Conservation (phyloP, 139 green algal genomes). For the Parachlorella kessleri region DNA sequence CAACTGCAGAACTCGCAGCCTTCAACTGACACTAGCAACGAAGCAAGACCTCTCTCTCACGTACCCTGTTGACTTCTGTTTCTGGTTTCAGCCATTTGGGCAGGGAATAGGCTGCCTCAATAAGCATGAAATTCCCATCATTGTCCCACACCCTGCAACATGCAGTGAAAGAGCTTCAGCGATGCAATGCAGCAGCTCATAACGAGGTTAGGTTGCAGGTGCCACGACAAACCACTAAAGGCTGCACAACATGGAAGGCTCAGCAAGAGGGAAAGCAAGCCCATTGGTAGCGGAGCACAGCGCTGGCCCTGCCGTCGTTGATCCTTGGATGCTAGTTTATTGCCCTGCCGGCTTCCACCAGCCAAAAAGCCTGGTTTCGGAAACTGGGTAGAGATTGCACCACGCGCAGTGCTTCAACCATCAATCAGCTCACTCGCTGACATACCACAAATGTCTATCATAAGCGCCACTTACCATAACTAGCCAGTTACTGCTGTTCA, state of each 20-base stretch:
- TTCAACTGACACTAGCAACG: no score
- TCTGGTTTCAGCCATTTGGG: constrained; percentile 84
- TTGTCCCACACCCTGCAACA: constrained; percentile 81
- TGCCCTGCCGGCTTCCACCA: no score
- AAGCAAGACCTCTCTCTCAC: neutral
- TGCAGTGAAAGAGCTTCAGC: neutral
- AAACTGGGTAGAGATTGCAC: neutral
- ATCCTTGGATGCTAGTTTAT: neutral
- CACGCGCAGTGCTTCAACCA: no score
- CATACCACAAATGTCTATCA: no score
- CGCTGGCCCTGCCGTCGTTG: neutral
- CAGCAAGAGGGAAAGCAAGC: neutral
- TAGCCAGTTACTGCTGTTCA: no score
- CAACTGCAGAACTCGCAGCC: no score
- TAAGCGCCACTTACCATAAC: no score
- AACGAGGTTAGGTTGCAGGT: no score
- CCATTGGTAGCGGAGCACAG: neutral
- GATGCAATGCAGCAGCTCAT: no score
- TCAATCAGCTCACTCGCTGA: no score
- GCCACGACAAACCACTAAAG: no score
- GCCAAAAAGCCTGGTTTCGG: neutral
- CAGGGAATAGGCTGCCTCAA: constrained; percentile 90
- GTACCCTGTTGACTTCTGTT: constrained; percentile 60
- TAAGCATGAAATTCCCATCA: constrained; percentile 96
- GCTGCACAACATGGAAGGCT: no score